Evolutionary conservation across 495 filamentous ascomycete species (phyloP).

Genomic region (Podospora comata): DNA sequence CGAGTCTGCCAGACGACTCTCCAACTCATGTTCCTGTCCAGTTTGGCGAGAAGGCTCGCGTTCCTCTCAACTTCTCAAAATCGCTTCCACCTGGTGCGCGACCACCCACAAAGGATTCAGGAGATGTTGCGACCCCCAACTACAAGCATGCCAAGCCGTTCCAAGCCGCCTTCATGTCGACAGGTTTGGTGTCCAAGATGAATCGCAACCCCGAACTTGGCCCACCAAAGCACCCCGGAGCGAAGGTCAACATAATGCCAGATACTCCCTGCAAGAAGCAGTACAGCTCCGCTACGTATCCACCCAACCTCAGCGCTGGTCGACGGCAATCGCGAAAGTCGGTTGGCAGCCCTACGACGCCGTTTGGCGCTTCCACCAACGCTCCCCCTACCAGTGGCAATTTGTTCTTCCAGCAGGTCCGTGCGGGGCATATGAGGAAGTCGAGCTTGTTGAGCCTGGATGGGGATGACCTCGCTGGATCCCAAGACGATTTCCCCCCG

Average conservation of each 20-base stretch:
- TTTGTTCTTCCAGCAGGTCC: slow-evolving; percentile 39
- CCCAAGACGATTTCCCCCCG: slow-evolving; percentile 74
- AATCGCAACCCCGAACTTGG: slow-evolving; percentile 60
- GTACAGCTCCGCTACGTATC: slow-evolving; percentile 61
- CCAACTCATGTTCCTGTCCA: slow-evolving; percentile 63
- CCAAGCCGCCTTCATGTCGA: slow-evolving; percentile 87
- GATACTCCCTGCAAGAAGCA: slow-evolving; percentile 94
- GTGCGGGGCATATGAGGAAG: slow-evolving; percentile 52
- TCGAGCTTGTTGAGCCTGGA: slow-evolving; percentile 76
- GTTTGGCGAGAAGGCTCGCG: slow-evolving; percentile 45
- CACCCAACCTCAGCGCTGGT: slow-evolving; percentile 54
- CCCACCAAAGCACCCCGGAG: slow-evolving; percentile 43
- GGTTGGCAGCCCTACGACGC: slow-evolving; percentile 52
- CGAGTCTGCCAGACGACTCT: slow-evolving; percentile 72
- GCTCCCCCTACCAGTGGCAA: slow-evolving; percentile 36
- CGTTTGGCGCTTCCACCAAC: slow-evolving; percentile 55
- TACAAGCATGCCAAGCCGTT: slow-evolving; percentile 81
- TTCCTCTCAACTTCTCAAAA: slow-evolving; percentile 66
- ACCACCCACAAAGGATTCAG: slow-evolving; percentile 45
- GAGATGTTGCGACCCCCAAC: slow-evolving; percentile 74
- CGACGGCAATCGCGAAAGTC: slow-evolving; percentile 38
- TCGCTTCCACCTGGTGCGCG: slow-evolving; percentile 66
- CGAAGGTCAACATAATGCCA: slow-evolving; percentile 55
- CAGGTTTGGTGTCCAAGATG: slow-evolving; percentile 87
- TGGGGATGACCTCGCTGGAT: slow-evolving; percentile 63